Base-by-base conservation (phyloP, 164 flowering plant species). In the Nymphaea thermarum region DNA sequence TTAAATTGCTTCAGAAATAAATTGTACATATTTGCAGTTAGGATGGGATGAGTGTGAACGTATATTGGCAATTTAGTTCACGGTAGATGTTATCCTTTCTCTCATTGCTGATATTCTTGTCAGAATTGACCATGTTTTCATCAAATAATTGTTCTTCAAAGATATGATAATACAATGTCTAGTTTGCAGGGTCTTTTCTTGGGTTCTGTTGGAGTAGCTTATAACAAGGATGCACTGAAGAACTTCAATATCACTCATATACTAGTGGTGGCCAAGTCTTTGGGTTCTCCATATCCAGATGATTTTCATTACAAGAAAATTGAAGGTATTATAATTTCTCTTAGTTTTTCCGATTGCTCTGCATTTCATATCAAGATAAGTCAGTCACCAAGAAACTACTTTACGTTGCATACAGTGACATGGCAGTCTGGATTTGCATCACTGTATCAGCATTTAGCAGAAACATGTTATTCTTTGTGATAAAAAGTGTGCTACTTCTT, bases 191-290 rank as follows among this genome's bases (percentile, higher is more conserved):
- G 93, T 77, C 87, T 89, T 51, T 87, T 76, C 78, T 72, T 93
- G 79, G 97, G 98, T 45, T 89, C 97, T 5, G n/a, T 86, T 66
- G 90, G 86, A 75, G 98, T 96, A 70, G 96, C 96, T 5, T 64
- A 61, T 66, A 86, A 91, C 73, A 85, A 70, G 74, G 78, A 62
- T 67, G 79, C 64, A 42, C 79, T 90, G 74, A 84, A 89, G 77
- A 72, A 74, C 45, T 72, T 80, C 71, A 85, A 89, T 71, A 44
- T 93, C 73, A 93, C 95, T 18, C 96, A 94, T 68, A 70, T 94
- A 43, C 80, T 94, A 72, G 84, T 85, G 36, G 82, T 87, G 18
- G 87, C 93, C 11, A 66, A 51, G 67, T 73, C 81, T 2, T 66
- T 81, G 64, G 42, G 45, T 14, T 85, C 90, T 44, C 62, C 76